phyloP scores from a whole-genome alignment of 225 moss, liverwort and hornwort species.

The Physcomitrellopsis africana region DNA sequence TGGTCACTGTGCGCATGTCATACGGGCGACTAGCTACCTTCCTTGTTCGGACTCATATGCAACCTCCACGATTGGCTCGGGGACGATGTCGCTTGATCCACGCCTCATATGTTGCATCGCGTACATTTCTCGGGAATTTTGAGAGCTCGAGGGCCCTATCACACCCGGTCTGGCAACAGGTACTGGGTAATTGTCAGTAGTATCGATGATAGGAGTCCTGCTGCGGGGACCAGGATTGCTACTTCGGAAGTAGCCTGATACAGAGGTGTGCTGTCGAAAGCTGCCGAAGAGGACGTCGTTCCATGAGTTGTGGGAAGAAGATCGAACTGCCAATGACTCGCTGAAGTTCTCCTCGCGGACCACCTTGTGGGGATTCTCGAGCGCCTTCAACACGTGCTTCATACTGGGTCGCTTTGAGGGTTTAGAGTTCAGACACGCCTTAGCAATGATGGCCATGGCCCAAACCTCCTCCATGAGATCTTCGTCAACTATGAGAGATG shows the following conservation, averaged over 20 bases:
- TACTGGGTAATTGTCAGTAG: slow-evolving; percentile 37
- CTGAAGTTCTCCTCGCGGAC: slow-evolving; percentile 92
- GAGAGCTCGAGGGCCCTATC: slow-evolving; percentile 41
- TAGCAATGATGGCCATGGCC: slow-evolving; percentile 98
- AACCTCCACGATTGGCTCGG: slow-evolving; percentile 56
- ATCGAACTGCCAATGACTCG: slow-evolving; percentile 65
- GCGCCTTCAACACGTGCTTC: slow-evolving; percentile 91
- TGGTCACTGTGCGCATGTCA: background rate
- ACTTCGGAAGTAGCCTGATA: slow-evolving; percentile 48
- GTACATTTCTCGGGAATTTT: slow-evolving; percentile 53
- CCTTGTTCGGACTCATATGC: slow-evolving; percentile 44
- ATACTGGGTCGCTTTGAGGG: slow-evolving; percentile 92
- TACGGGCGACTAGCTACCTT: slow-evolving; percentile 33
- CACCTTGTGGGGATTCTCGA: slow-evolving; percentile 92
- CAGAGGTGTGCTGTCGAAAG: slow-evolving; percentile 70
- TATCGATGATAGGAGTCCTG: slow-evolving; percentile 24
- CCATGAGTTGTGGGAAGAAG: slow-evolving; percentile 86
- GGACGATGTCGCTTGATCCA: slow-evolving; percentile 47
- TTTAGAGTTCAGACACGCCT: slow-evolving; percentile 83
- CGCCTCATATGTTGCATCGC: slow-evolving; percentile 45
- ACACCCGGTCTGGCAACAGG: slow-evolving; percentile 46
- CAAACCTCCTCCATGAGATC: slow-evolving; percentile 96
- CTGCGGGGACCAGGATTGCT: slow-evolving; percentile 5
- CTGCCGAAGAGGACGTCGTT: slow-evolving; percentile 88
- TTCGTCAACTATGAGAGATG: slow-evolving; percentile 92